phyloP scores from a whole-genome alignment of 768 basidiomycete genomes.

The Pleurotus cornucopiae region DNA sequence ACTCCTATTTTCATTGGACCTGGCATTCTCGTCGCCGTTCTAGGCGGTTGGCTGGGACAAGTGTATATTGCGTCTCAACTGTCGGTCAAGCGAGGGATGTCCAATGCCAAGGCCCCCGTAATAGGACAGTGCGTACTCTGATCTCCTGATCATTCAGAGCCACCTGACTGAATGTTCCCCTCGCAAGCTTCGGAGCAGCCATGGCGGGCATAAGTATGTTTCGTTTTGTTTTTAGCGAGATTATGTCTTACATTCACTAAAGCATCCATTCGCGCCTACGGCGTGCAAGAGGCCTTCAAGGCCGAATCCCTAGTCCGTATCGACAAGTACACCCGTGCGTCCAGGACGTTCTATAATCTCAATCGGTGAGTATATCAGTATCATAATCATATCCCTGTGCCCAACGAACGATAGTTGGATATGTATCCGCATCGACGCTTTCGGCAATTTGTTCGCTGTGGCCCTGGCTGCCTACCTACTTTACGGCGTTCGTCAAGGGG shows the following conservation, averaged over 20 bases:
- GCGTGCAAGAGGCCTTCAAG: conserved; percentile 35
- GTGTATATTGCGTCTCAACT: conserved; percentile 24
- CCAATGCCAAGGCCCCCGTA: conserved; percentile 21
- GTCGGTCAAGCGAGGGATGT: conserved; percentile 22
- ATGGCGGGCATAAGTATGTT: conserved; percentile 35
- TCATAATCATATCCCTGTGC: conserved; percentile 19
- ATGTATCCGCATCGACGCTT: conserved; percentile 38
- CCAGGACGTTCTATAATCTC: conserved; percentile 33
- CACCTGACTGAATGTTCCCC: conserved; percentile 21
- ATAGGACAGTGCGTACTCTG: conserved; percentile 30
- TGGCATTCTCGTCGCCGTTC: conserved; percentile 20
- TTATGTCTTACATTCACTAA: background rate
- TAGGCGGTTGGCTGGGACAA: conserved; percentile 28
- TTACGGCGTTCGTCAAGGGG: conserved; percentile 27
- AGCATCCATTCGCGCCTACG: conserved; percentile 45
- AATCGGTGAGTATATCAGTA: conserved; percentile 31
- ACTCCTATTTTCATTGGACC: conserved; percentile 27
- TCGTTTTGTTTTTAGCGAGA: background rate
- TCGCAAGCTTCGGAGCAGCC: conserved; percentile 35
- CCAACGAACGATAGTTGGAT: conserved; percentile 11
- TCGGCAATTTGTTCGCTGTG: conserved; percentile 42
- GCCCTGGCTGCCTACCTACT: conserved; percentile 39
- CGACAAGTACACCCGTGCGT: conserved; percentile 33
- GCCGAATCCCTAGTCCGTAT: conserved; percentile 32
- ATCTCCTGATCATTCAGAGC: conserved; percentile 13